Percentiles rank a stretch among this genome's conserved stretches.
Conservation (phyloP, 768 basidiomycete genomes). For the Termitomyces sp. region DNA sequence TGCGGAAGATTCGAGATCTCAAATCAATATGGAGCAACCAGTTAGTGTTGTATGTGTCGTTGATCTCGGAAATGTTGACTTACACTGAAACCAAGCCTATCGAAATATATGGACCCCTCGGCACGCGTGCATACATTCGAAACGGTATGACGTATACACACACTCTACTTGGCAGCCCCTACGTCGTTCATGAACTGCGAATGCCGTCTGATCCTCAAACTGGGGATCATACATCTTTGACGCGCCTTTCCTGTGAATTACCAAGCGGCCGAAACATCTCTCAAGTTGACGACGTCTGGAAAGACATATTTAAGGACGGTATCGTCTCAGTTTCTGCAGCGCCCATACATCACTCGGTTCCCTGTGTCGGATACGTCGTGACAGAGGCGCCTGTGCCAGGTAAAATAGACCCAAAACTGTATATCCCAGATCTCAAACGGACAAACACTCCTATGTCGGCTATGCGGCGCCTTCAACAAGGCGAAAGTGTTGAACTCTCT, state of each 20-base stretch:
- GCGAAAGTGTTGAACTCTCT: conserved; percentile 55
- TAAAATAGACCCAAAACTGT: conserved; percentile 67
- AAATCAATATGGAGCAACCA: conserved; percentile 28
- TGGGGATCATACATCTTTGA: conserved; percentile 45
- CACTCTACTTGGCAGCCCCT: conserved; percentile 60
- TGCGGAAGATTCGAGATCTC: conserved; percentile 54
- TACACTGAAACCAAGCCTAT: conserved; percentile 40
- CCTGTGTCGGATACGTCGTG: conserved; percentile 79
- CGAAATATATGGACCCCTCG: conserved; percentile 84
- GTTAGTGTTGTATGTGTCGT: conserved; percentile 23
- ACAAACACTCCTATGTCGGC: conserved; percentile 66
- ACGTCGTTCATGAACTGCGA: conserved; percentile 82
- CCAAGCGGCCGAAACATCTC: conserved; percentile 59
- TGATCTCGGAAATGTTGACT: neutral
- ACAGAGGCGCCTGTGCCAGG: conserved; percentile 68
- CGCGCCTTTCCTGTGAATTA: conserved; percentile 51
- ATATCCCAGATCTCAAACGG: conserved; percentile 65
- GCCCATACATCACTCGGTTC: conserved; percentile 76
- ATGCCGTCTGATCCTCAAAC: conserved; percentile 52
- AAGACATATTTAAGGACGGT: conserved; percentile 53
- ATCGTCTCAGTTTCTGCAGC: conserved; percentile 67
- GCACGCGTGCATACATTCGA: conserved; percentile 79
- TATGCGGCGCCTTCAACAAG: conserved; percentile 64
- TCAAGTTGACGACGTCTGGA: conserved; percentile 61
- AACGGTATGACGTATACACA: conserved; percentile 64